Percentiles rank a stretch among this genome's conserved stretches.
Evolutionary conservation across 768 basidiomycete species (phyloP).

Genomic region (Cystofilobasidium macerans): DNA sequence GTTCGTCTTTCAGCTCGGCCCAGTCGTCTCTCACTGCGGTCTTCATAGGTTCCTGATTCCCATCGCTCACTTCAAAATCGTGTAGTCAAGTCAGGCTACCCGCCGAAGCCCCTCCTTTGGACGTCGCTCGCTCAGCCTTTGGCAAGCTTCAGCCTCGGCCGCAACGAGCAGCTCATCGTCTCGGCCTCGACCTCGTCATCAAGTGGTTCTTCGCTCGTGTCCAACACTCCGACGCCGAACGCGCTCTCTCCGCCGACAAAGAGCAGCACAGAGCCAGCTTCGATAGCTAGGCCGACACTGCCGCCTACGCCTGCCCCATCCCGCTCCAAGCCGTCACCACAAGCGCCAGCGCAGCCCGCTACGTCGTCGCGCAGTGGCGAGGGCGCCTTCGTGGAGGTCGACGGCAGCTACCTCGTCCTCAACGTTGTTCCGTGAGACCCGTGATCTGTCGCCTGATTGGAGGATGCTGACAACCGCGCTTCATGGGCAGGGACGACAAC

Average conservation of each 20-base stretch:
- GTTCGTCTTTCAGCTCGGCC: slow-evolving; percentile 46
- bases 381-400: slow-evolving; percentile 4
- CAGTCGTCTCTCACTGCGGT: slow-evolving; percentile 2
- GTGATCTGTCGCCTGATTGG: background rate
- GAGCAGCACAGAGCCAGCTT: background rate
- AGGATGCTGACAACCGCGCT: background rate
- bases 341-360: background rate
- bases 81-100: slow-evolving; percentile 54
- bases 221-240: background rate
- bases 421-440: slow-evolving; percentile 13
- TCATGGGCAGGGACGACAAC: slow-evolving; percentile 60
- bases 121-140: slow-evolving; percentile 58
- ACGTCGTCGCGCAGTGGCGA: too few relatives aligned
- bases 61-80: background rate
- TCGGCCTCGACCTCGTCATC: slow-evolving; percentile 33
- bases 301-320: background rate
- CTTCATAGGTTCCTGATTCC: background rate
- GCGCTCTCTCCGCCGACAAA: background rate
- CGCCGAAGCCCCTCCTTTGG: slow-evolving; percentile 60
- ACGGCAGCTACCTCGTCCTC: slow-evolving; percentile 14
- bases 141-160: slow-evolving; percentile 60
- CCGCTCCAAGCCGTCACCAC: background rate
- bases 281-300: background rate
- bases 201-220: background rate
- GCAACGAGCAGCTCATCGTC: slow-evolving; percentile 81